Evolutionary conservation across 2,329 filamentous ascomycete genomes (phyloP).

Genomic region (Alternaria sp.): DNA sequence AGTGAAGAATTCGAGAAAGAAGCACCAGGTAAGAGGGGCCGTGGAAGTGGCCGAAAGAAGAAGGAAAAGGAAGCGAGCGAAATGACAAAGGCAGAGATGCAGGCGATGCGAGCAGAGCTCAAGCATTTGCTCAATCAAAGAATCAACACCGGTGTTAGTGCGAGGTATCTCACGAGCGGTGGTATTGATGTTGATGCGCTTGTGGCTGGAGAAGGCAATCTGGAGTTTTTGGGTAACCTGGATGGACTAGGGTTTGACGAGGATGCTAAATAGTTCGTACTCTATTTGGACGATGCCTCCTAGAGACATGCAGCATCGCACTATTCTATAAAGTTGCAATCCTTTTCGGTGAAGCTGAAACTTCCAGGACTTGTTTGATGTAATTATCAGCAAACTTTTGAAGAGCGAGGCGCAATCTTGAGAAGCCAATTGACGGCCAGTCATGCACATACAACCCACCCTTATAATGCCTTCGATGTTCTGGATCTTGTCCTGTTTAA

Average conservation of each 20-base stretch:
- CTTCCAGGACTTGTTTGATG: not conserved
- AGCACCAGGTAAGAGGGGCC: slow-evolving; percentile 63
- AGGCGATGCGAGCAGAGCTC: slow-evolving; percentile 73
- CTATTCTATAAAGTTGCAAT: not conserved
- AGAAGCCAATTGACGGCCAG: not conserved
- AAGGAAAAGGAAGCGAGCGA: slow-evolving; percentile 75
- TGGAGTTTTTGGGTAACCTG: slow-evolving; percentile 70
- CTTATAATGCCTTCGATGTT: not conserved
- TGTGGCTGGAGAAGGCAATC: slow-evolving; percentile 66
- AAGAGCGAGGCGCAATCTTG: not conserved
- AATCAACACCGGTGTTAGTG: slow-evolving; percentile 87
- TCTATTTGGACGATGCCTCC: not conserved
- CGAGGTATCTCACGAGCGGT: slow-evolving; percentile 83
- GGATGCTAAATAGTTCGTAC: not conserved
- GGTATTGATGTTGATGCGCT: slow-evolving; percentile 81
- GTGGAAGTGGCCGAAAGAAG: slow-evolving; percentile 76
- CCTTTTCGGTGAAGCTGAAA: not conserved
- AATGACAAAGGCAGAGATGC: slow-evolving; percentile 77
- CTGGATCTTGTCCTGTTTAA: not conserved
- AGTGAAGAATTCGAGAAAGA: slow-evolving; percentile 78
- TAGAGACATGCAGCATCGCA: not conserved
- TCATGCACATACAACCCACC: not conserved
- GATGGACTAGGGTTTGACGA: slow-evolving; percentile 56
- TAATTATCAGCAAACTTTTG: not conserved
- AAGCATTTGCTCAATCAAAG: slow-evolving; percentile 73